phyloP scores from a whole-genome alignment of 441 rosid genomes.

The Pelargonium fulgidum region DNA sequence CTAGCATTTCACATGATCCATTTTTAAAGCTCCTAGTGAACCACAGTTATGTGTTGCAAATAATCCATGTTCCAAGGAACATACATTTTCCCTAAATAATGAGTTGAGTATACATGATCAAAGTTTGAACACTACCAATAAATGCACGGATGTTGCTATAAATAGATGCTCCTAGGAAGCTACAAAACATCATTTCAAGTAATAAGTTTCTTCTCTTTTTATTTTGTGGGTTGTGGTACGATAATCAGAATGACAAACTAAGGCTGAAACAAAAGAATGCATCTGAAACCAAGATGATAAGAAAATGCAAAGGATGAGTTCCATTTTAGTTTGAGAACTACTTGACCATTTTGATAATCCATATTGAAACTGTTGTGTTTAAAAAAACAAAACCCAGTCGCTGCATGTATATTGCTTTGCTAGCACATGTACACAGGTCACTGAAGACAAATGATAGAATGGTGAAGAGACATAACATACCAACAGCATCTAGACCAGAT shows the following conservation, averaged over 20 bases:
- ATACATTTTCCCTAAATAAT: too few species aligned
- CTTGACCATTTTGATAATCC: not conserved
- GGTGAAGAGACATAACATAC: conserved; percentile 31
- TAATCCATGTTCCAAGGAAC: too few species aligned
- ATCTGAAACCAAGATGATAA: not conserved
- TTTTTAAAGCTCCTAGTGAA: too few species aligned
- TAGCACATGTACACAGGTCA: not conserved
- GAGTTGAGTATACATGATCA: too few species aligned
- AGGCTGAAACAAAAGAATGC: not conserved
- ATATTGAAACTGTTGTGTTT: not conserved
- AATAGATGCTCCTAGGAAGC: too few species aligned
- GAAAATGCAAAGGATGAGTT: not conserved
- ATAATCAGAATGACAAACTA: not conserved
- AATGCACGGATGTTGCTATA: too few species aligned
- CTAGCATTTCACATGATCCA: too few species aligned
- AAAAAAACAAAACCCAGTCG: not conserved
- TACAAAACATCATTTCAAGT: too few species aligned
- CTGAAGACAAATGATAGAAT: not conserved
- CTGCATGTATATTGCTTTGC: not conserved
- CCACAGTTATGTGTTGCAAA: too few species aligned
- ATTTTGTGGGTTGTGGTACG: not conserved
- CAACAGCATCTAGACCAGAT: conserved; percentile 76
- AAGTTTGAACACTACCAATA: too few species aligned
- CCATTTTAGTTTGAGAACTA: not conserved
- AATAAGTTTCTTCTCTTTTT: not conserved